Percentiles rank a stretch among this genome's conserved stretches.
phyloP scores from a whole-genome alignment of 192 early-diverging fungal species.

The Backusella tarrabulga region DNA sequence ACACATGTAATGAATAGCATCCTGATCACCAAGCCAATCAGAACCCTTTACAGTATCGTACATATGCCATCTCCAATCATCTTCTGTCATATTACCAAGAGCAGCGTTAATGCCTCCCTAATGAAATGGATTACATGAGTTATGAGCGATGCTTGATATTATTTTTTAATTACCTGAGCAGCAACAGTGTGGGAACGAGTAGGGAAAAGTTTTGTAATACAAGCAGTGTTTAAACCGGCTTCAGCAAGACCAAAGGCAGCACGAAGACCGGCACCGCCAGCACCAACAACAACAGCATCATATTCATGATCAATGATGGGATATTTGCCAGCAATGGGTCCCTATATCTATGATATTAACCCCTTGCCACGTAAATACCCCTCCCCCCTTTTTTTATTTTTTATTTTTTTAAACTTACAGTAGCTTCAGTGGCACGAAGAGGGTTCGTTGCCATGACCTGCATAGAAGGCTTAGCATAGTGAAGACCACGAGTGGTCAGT shows the following conservation, averaged over 20 bases:
- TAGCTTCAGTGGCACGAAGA: constrained; percentile 70
- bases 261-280: constrained; percentile 97
- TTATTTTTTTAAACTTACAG: constrained; percentile 38
- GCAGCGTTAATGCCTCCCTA: constrained; percentile 98
- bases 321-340: constrained; percentile 72
- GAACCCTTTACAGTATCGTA: constrained; percentile 99
- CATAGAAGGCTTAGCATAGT: constrained; percentile 59
- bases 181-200: constrained; percentile 98
- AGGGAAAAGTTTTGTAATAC: constrained; percentile 98
- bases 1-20: constrained; percentile 99
- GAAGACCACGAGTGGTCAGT: constrained; percentile 56
- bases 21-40: constrained; percentile 99
- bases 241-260: constrained; percentile 96
- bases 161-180: constrained; percentile 64
- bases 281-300: constrained; percentile 96
- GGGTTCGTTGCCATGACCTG: constrained; percentile 73
- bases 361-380: background rate
- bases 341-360: constrained; percentile 28
- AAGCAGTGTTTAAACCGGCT: constrained; percentile 94
- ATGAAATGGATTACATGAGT: background rate
- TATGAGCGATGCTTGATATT: background rate
- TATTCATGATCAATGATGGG: constrained; percentile 98
- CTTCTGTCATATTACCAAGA: constrained; percentile 98
- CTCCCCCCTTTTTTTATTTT: background rate
- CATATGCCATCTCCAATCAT: constrained; percentile 99